Conservation (phyloP, 306 rosid genomes). For the Coriaria nepalensis region DNA sequence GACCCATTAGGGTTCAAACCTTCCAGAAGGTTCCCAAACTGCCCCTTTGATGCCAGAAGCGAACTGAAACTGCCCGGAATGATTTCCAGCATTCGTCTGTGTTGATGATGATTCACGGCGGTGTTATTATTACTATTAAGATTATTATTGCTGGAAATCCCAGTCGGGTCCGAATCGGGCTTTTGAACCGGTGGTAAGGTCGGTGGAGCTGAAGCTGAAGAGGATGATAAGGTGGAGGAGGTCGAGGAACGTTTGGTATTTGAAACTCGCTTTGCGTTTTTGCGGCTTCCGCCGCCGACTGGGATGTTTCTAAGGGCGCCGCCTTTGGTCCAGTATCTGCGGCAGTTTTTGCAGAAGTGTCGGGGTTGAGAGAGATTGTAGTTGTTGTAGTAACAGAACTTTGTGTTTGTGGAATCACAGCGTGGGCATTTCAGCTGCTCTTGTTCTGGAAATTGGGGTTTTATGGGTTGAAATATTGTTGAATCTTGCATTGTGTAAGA, state of each 20-base stretch:
- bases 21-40: conserved; percentile 40
- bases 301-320: conserved; percentile 85
- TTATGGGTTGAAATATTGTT: conserved; percentile 26
- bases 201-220: conserved; percentile 14
- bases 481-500: conserved; percentile 53
- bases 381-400: conserved; percentile 94
- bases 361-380: conserved; percentile 97
- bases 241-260: conserved; percentile 28
- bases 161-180: conserved; percentile 18
- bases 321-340: conserved; percentile 92
- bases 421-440: conserved; percentile 83
- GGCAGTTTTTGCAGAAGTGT: conserved; percentile 86
- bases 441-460: conserved; percentile 75
- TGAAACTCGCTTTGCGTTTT: conserved; percentile 46
- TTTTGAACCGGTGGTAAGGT: neutral
- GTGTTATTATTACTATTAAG: neutral
- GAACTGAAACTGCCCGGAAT: conserved; percentile 58
- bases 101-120: conserved; percentile 25
- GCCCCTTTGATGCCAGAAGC: conserved; percentile 40
- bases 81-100: conserved; percentile 17
- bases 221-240: conserved; percentile 26
- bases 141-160: neutral
- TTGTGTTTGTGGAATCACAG: conserved; percentile 78
- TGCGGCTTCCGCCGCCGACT: conserved; percentile 77
- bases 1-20: conserved; percentile 48